Evolutionary conservation across 2,329 filamentous ascomycete species (phyloP).

Genomic region (Colletotrichum sojae): DNA sequence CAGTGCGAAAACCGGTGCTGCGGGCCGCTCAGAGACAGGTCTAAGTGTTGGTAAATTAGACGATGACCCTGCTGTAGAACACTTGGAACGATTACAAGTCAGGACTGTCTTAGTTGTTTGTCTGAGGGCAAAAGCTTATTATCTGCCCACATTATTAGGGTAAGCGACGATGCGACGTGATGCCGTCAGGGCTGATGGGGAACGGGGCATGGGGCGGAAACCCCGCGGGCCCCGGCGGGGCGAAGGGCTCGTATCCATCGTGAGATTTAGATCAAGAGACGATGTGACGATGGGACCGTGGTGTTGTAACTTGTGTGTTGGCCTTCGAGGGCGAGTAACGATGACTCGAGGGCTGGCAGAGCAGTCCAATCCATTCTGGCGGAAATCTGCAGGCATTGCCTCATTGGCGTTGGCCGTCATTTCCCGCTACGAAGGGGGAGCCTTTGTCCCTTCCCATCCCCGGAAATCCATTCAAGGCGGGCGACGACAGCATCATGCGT

Average conservation of each 20-base stretch:
- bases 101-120: too few relatives aligned
- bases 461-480: neutral
- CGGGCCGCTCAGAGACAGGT: too few relatives aligned
- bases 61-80: too few relatives aligned
- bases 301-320: conserved; percentile 11
- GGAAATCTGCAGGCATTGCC: conserved; percentile 13
- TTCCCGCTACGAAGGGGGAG: neutral
- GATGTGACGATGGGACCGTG: conserved; percentile 26
- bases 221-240: conserved; percentile 20
- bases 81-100: too few relatives aligned
- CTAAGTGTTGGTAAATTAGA: too few relatives aligned
- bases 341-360: neutral
- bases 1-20: too few relatives aligned
- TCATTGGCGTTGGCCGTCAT: conserved; percentile 10
- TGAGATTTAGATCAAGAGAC: conserved; percentile 21
- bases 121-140: conserved; percentile 22
- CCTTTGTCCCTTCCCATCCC: neutral
- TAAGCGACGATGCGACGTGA: conserved; percentile 16
- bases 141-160: neutral
- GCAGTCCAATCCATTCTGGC: neutral
- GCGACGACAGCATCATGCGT: conserved; percentile 2
- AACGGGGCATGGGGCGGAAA: conserved; percentile 6
- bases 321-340: neutral
- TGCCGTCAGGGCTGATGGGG: neutral
- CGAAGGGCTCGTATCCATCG: conserved; percentile 28